phyloP scores from a whole-genome alignment of 2,329 filamentous ascomycete genomes.

The Epichloe uncinata region DNA sequence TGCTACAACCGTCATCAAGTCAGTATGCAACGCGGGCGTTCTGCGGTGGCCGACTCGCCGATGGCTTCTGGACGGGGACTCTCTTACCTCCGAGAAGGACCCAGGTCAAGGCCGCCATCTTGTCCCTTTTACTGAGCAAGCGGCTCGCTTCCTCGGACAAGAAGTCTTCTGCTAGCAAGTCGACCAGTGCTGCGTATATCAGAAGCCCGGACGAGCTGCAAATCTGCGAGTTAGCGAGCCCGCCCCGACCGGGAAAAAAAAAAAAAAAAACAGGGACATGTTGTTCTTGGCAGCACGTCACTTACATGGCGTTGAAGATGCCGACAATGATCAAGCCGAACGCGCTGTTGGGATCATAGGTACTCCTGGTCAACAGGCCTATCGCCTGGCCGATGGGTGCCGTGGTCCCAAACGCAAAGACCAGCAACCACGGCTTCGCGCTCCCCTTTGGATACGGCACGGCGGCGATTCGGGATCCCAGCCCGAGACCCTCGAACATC shows the following conservation, averaged over 20 bases:
- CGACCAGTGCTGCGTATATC: constrained; percentile 49
- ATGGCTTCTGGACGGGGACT: constrained; percentile 6
- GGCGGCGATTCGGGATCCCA: constrained; percentile 57
- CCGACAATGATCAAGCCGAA: constrained; percentile 52
- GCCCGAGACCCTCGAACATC: constrained; percentile 54
- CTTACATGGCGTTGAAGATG: constrained; percentile 51
- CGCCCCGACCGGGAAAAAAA: neutral
- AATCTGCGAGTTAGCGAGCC: neutral
- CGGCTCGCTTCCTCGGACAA: constrained; percentile 41
- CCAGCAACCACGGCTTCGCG: constrained; percentile 45
- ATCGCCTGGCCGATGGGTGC: constrained; percentile 53
- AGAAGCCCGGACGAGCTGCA: constrained; percentile 43
- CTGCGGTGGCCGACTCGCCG: neutral
- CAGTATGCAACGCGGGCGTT: neutral
- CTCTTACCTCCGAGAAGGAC: constrained; percentile 36
- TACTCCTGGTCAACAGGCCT: constrained; percentile 40
- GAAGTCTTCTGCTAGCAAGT: constrained; percentile 52
- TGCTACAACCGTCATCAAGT: constrained; percentile 9
- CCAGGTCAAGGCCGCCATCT: constrained; percentile 37
- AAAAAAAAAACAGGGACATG: neutral
- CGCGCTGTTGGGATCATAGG: constrained; percentile 49
- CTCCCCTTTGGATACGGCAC: constrained; percentile 46
- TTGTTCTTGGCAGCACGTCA: neutral
- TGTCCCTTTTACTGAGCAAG: constrained; percentile 37
- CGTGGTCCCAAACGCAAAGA: constrained; percentile 49